Conservation (phyloP, 2,329 filamentous ascomycete species). For the Pseudonectria foliicola region DNA sequence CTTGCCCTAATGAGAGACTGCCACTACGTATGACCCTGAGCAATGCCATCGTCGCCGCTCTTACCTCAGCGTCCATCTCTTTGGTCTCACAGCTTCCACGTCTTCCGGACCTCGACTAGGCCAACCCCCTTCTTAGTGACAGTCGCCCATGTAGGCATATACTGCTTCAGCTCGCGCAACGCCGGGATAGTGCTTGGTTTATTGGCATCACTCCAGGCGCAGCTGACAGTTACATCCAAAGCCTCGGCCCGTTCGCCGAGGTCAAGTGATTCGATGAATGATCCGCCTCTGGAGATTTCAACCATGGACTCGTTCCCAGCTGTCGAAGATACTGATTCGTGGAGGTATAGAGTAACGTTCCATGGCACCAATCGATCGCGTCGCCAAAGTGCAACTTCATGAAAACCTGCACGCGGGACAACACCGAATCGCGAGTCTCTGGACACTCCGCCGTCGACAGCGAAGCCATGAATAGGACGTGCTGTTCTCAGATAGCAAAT, state of each 20-base stretch:
- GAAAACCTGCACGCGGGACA: constrained; percentile 55
- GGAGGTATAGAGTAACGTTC: constrained; percentile 45
- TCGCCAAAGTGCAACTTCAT: constrained; percentile 72
- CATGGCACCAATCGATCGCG: constrained; percentile 71
- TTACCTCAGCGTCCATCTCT: neutral
- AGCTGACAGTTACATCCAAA: constrained; percentile 62
- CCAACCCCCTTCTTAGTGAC: constrained; percentile 70
- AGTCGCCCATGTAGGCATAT: constrained; percentile 71
- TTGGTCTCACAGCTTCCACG: constrained; percentile 29
- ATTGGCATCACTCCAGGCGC: constrained; percentile 86
- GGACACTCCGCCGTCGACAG: constrained; percentile 51
- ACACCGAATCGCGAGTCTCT: constrained; percentile 60
- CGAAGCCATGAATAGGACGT: constrained; percentile 56
- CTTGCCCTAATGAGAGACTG: no score
- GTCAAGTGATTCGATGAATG: neutral
- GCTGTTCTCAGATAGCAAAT: constrained; percentile 70
- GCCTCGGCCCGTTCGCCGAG: constrained; percentile 5
- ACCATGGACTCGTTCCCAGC: no score
- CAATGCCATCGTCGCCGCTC: no score
- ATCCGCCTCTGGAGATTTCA: no score
- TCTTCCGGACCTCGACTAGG: constrained; percentile 72
- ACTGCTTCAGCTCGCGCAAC: constrained; percentile 70
- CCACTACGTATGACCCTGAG: no score
- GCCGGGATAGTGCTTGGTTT: constrained; percentile 65
- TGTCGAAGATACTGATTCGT: no score